Conservation (phyloP, 2,329 filamentous ascomycete species). For the Kalmusia sp. region DNA sequence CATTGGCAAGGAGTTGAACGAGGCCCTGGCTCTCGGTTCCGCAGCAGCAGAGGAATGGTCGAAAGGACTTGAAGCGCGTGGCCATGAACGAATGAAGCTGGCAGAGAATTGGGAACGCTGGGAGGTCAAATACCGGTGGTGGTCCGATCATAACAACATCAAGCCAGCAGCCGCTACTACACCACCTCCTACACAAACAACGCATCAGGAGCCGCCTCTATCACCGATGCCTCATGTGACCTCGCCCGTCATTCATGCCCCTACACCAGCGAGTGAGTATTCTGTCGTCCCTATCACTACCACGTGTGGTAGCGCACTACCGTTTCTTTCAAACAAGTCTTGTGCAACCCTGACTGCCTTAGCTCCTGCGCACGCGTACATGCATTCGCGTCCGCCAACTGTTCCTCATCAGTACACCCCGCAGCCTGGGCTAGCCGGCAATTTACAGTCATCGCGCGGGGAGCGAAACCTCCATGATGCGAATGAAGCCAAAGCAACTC, state of each 20-base stretch:
- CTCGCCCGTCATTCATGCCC: slow-evolving; percentile 43
- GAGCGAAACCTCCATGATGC: slow-evolving; percentile 69
- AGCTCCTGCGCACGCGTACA: slow-evolving; percentile 36
- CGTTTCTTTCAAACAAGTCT: slow-evolving; percentile 28
- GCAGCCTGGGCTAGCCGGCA: slow-evolving; percentile 29
- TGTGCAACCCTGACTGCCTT: slow-evolving; percentile 36
- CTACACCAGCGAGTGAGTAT: slow-evolving; percentile 45
- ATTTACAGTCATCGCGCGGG: slow-evolving; percentile 34
- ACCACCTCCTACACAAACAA: slow-evolving; percentile 24
- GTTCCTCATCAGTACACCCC: slow-evolving; percentile 44
- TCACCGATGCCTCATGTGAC: slow-evolving; percentile 34
- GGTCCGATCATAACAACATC: slow-evolving; percentile 24
- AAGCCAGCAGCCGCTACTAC: slow-evolving; percentile 20
- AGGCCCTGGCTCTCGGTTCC: slow-evolving; percentile 70
- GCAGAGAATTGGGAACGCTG: slow-evolving; percentile 78
- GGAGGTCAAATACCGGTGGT: slow-evolving; percentile 56
- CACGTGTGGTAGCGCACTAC: slow-evolving; percentile 19
- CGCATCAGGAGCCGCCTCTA: slow-evolving; percentile 24
- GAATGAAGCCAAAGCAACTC: slow-evolving; percentile 67
- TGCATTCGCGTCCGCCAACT: slow-evolving; percentile 41
- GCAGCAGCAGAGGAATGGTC: slow-evolving; percentile 78
- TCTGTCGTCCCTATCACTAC: slow-evolving; percentile 24
- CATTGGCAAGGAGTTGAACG: slow-evolving; percentile 67
- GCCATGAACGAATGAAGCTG: slow-evolving; percentile 66
- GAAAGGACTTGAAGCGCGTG: slow-evolving; percentile 73